phyloP scores from a whole-genome alignment of 805 yeast genomes.

The Sugiyamaella marilandica region DNA sequence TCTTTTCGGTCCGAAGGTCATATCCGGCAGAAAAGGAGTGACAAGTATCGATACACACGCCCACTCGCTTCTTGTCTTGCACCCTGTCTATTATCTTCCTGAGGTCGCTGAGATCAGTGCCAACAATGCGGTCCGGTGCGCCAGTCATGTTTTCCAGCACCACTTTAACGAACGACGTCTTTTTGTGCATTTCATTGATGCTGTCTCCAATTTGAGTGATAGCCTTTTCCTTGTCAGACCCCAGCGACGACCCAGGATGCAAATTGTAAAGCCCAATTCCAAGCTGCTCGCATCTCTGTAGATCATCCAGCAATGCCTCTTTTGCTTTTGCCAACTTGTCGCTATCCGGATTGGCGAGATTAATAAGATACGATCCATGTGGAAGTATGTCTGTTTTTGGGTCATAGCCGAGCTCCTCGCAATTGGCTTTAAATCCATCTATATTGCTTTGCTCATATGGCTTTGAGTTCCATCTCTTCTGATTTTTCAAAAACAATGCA shows the following conservation, averaged over 20 bases:
- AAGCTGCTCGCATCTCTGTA: constrained; percentile 78
- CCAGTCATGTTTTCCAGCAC: constrained; percentile 98
- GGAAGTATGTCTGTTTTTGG: constrained; percentile 74
- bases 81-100: constrained; percentile 67
- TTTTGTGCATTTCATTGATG: constrained; percentile 70
- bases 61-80: constrained; percentile 80
- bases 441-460: constrained; percentile 65
- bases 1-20: constrained; percentile 61
- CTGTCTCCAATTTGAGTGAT: constrained; percentile 66
- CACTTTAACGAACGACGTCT: constrained; percentile 75
- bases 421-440: constrained; percentile 55
- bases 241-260: constrained; percentile 81
- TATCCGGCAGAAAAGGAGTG: constrained; percentile 97
- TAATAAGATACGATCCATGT: constrained; percentile 92
- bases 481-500: constrained; percentile 86
- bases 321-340: constrained; percentile 74
- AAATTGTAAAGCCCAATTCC: constrained; percentile 84
- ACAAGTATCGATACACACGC: constrained; percentile 95
- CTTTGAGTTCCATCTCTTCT: constrained; percentile 88
- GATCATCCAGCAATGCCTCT: constrained; percentile 77
- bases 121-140: constrained; percentile 79
- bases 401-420: constrained; percentile 60
- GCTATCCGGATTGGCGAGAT: constrained; percentile 82
- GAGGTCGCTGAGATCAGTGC: constrained; percentile 73
- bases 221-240: constrained; percentile 63